Conservation (phyloP, 768 basidiomycete species). For the Xerocomus potaroensis region DNA sequence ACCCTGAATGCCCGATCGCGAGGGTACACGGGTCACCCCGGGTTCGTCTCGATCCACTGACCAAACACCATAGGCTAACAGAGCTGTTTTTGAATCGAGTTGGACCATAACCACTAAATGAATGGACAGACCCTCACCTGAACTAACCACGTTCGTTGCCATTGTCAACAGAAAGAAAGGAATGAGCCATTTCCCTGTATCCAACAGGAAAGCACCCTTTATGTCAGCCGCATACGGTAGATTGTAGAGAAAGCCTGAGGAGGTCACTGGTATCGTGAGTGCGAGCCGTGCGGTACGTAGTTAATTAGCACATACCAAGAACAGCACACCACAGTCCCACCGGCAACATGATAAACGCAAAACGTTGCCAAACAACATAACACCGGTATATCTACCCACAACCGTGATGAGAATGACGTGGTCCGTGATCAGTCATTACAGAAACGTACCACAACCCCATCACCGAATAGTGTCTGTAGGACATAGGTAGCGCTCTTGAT, state of each 20-base stretch:
- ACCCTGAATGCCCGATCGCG: conserved; percentile 3
- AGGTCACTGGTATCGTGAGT: conserved; percentile 6
- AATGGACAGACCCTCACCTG: conserved; percentile 10
- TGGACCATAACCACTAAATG: neutral
- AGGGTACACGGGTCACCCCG: conserved; percentile 10
- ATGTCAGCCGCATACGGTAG: neutral
- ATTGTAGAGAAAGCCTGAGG: conserved; percentile 8
- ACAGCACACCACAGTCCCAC: conserved; percentile 16
- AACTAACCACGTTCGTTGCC: conserved; percentile 19
- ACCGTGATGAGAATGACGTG: neutral
- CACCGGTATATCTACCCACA: conserved; percentile 22
- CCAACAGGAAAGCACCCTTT: neutral
- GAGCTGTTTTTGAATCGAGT: neutral
- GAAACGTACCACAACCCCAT: conserved; percentile 14
- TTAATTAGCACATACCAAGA: conserved; percentile 8
- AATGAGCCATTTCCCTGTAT: conserved; percentile 7
- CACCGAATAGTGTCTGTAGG: conserved; percentile 24
- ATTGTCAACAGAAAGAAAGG: conserved; percentile 19
- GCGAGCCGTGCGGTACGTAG: neutral
- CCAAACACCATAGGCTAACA: conserved; percentile 20
- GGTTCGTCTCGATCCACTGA: conserved; percentile 1
- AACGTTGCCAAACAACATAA: conserved; percentile 18
- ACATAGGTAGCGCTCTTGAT: conserved; percentile 26
- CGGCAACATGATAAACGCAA: conserved; percentile 9
- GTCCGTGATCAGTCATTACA: neutral